Conservation (phyloP, 768 basidiomycete species). For the Leccinum boreale region DNA sequence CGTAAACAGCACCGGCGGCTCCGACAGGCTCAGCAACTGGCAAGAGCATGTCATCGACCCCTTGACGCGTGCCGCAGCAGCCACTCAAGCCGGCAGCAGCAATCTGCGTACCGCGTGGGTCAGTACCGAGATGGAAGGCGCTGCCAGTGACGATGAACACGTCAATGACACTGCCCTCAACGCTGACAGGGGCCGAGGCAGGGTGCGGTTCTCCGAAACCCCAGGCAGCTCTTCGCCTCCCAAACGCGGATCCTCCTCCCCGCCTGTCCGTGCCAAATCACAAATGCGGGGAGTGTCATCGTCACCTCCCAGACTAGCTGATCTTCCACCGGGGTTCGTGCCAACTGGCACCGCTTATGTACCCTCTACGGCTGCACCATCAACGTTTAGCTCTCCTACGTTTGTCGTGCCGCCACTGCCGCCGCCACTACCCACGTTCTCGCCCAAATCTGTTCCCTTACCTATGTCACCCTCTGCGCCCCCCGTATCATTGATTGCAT, state of each 20-base stretch:
- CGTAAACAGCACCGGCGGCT: constrained; percentile 10
- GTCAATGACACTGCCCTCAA: constrained; percentile 17
- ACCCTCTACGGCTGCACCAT: constrained; percentile 9
- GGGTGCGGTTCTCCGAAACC: constrained; percentile 19
- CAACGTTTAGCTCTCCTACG: constrained; percentile 8
- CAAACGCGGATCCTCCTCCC: constrained; percentile 9
- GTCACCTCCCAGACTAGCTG: constrained; percentile 15
- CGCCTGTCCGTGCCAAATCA: constrained; percentile 3
- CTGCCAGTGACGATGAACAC: constrained; percentile 26
- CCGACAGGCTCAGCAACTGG: constrained; percentile 24
- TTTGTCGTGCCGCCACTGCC: constrained; percentile 22
- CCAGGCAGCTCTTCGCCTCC: constrained; percentile 15
- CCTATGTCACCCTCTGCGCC: constrained; percentile 1
- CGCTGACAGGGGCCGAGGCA: constrained; percentile 1
- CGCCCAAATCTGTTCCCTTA: constrained; percentile 23
- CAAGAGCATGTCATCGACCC: constrained; percentile 30
- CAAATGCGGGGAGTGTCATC: constrained; percentile 5
- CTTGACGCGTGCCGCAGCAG: constrained; percentile 24
- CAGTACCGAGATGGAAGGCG: constrained; percentile 42
- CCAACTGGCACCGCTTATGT: constrained; percentile 22
- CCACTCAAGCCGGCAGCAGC: constrained; percentile 17
- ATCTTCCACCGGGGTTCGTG: constrained; percentile 29
- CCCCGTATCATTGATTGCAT: too few relatives aligned
- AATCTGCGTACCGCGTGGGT: constrained; percentile 34
- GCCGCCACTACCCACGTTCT: constrained; percentile 7